phyloP scores from a whole-genome alignment of 306 rosid species.

The Citrullus colocynthis region DNA sequence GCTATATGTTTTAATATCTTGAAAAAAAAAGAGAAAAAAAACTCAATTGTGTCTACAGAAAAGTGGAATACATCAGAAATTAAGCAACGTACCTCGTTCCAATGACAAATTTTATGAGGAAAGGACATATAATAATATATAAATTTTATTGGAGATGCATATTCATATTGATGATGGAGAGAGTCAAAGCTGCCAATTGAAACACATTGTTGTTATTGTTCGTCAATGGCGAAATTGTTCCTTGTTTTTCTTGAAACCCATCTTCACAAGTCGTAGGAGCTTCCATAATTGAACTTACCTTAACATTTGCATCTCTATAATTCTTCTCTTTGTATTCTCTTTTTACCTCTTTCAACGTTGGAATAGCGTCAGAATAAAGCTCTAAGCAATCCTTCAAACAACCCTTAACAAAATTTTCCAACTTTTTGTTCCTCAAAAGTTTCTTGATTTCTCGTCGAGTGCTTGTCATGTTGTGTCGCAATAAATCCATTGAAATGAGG shows the following conservation, averaged over 20 bases:
- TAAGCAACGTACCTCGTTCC: not conserved
- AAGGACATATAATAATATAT: not conserved
- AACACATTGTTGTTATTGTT: conserved; percentile 34
- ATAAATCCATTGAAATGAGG: conserved; percentile 32
- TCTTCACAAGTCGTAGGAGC: conserved; percentile 66
- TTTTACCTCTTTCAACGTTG: conserved; percentile 27
- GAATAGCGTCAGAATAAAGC: conserved; percentile 36
- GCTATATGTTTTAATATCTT: too few relatives aligned
- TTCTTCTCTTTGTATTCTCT: conserved; percentile 33
- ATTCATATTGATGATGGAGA: conserved; percentile 45
- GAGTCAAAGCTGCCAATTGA: conserved; percentile 52
- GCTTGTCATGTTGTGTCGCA: conserved; percentile 30
- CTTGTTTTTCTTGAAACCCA: conserved; percentile 37
- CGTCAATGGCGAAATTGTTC: conserved; percentile 35
- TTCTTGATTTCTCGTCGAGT: conserved; percentile 22
- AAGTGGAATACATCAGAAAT: not conserved
- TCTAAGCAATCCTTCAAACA: conserved; percentile 55
- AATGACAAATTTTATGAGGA: not conserved
- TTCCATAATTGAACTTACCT: conserved; percentile 38
- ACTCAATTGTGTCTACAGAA: not conserved
- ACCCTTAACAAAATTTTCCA: conserved; percentile 11
- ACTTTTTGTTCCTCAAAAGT: conserved; percentile 22
- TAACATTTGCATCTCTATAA: conserved; percentile 27
- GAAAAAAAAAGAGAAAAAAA: too few relatives aligned
- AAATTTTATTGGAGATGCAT: not conserved